Percentiles rank a stretch among this genome's conserved stretches.
phyloP scores from a whole-genome alignment of 2,329 filamentous ascomycete genomes.

The Fusarium liriodendri region DNA sequence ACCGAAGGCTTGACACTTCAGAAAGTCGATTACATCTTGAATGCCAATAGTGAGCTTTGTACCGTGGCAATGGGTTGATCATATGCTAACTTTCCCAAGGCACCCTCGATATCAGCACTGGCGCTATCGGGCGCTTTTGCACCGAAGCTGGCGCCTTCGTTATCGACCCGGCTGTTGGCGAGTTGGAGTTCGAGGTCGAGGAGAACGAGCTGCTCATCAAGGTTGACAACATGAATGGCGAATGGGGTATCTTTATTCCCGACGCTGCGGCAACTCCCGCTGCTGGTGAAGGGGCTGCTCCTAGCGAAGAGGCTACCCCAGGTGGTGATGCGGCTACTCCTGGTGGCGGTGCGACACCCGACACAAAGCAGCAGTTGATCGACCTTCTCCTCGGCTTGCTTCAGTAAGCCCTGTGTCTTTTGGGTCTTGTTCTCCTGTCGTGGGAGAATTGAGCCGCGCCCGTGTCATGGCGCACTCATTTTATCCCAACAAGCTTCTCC shows the following conservation, averaged over 20 bases:
- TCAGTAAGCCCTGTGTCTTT: background rate
- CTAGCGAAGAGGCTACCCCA: background rate
- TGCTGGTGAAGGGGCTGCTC: slow-evolving; percentile 6
- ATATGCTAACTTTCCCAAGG: background rate
- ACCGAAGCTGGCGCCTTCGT: background rate
- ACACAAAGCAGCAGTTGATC: background rate
- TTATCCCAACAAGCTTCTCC: background rate
- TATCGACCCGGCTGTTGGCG: slow-evolving; percentile 14
- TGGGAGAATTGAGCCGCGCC: background rate
- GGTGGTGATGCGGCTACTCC: background rate
- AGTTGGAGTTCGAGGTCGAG: slow-evolving; percentile 56
- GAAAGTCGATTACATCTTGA: slow-evolving; percentile 55
- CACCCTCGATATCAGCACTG: background rate
- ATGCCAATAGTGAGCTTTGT: slow-evolving; percentile 45
- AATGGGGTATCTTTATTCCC: slow-evolving; percentile 48
- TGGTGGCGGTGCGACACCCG: background rate
- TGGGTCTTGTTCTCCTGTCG: background rate
- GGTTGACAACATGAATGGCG: slow-evolving; percentile 48
- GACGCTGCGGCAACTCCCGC: background rate
- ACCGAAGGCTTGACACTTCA: slow-evolving; percentile 48
- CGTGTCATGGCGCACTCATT: background rate
- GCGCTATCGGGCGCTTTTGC: background rate
- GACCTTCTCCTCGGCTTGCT: background rate
- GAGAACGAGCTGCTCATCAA: slow-evolving; percentile 52
- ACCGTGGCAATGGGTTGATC: background rate